Percentiles rank a stretch among this genome's conserved stretches.
These are phyloP conservation scores for Blastomyces silverae DNA, from an alignment of 2,329 filamentous ascomycete genomes.

Conservation along the genomic window DNA sequence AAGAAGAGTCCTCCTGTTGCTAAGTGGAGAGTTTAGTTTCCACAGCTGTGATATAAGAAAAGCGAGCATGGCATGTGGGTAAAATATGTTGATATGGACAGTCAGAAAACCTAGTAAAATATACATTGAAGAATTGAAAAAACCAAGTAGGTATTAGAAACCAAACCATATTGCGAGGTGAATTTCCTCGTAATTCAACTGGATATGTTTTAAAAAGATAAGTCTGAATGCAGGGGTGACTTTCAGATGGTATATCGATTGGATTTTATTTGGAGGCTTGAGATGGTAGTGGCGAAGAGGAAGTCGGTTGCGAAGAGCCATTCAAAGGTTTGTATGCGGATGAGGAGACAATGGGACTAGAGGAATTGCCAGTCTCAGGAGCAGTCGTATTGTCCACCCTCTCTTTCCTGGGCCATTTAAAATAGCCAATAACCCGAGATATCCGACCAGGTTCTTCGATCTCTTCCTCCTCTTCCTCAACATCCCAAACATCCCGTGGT, in stretches of 20 bases:
- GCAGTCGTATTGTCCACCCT: not conserved
- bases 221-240: no score
- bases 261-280: not conserved
- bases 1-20: not conserved
- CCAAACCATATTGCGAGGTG: not conserved
- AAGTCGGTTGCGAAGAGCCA: not conserved
- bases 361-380: not conserved
- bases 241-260: not conserved
- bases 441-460: constrained; percentile 17
- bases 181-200: not conserved
- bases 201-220: not conserved
- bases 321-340: not conserved
- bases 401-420: constrained; percentile 11
- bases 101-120: not conserved
- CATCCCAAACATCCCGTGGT: constrained; percentile 38
- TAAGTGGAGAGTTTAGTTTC: not conserved
- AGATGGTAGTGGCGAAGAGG: constrained; percentile 2
- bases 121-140: not conserved
- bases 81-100: not conserved
- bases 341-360: not conserved
- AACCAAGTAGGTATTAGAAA: not conserved
- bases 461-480: constrained; percentile 28
- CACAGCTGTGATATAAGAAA: not conserved
- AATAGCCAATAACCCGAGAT: constrained; percentile 12
- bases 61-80: not conserved